phyloP scores from a whole-genome alignment of 768 basidiomycete species.

The Boletus rubropictus region DNA sequence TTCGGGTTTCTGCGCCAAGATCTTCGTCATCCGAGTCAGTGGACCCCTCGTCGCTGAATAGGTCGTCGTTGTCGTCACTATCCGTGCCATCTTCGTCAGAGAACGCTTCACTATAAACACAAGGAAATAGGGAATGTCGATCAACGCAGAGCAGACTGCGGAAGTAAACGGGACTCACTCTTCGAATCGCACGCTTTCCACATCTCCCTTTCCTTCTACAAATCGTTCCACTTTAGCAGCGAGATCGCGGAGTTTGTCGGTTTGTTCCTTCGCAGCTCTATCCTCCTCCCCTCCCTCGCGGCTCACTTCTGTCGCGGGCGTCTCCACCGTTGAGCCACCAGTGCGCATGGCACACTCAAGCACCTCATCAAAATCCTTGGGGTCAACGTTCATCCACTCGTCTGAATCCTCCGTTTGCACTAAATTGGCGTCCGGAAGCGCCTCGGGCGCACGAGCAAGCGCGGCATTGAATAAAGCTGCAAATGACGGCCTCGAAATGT shows the following conservation, averaged over 20 bases:
- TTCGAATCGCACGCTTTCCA: slow-evolving; percentile 84
- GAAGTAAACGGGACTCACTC: slow-evolving; percentile 55
- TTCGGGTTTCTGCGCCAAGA: slow-evolving; percentile 29
- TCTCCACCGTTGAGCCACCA: slow-evolving; percentile 10
- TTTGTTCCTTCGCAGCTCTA: slow-evolving; percentile 55
- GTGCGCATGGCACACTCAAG: slow-evolving; percentile 40
- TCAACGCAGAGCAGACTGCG: not conserved
- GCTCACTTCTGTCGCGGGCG: slow-evolving; percentile 49
- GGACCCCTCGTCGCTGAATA: slow-evolving; percentile 38
- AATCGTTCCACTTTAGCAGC: slow-evolving; percentile 87
- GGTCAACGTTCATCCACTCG: slow-evolving; percentile 80
- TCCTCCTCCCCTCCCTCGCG: slow-evolving; percentile 31
- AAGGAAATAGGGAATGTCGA: not conserved
- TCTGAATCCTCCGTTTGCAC: slow-evolving; percentile 61
- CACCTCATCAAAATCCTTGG: slow-evolving; percentile 69
- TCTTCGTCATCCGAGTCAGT: slow-evolving; percentile 43
- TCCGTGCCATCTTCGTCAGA: slow-evolving; percentile 55
- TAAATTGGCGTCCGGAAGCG: slow-evolving; percentile 12
- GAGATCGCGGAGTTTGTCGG: slow-evolving; percentile 63
- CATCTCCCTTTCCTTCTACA: slow-evolving; percentile 81
- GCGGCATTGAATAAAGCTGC: slow-evolving; percentile 65
- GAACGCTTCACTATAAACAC: slow-evolving; percentile 47
- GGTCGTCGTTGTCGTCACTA: slow-evolving; percentile 28
- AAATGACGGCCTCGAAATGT: slow-evolving; percentile 68
- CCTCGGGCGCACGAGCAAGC: slow-evolving; percentile 38